Evolutionary conservation across 2,329 filamentous ascomycete species (phyloP), one percentile per base, ranked within the genome.

Genomic region (Diaporthe nobilis): DNA sequence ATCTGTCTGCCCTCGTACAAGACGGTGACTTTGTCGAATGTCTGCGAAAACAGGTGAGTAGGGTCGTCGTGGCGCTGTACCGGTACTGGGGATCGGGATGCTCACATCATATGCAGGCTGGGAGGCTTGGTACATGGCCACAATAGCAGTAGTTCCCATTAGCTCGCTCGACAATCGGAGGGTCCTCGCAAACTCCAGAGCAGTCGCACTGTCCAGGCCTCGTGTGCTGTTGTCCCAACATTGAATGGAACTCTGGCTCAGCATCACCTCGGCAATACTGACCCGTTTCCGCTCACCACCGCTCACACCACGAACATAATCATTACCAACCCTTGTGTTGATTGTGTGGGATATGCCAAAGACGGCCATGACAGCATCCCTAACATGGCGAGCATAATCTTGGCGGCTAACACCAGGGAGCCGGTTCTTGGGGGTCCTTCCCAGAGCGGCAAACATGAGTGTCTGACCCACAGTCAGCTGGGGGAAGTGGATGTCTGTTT

Each of bases 401-500:
- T 86, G 83, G 76, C 85, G 86, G 78, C 85, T 85, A 15, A 93
- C 86, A 49, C 92, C 92, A 10, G 87, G 85, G 5, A 92, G 92
- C 3, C 92, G 87, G 34, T 88, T 80, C 53, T 90, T 89, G 3
- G 93, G 92, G 65, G 92, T 90, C 74, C 93, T 89, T 10, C 94
- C 93, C 25, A 90, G 87, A 7, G 94, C 94, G 25, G 94, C 94
- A 77, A 96, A 96, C 73, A 91, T 92, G 65, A 96, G 88, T 1
- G 94, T 97, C 80, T 96, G 93, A 71, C 94, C 94, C 60, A 96
- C 94, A 2, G 90, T 92, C 80, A 96, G 85, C 85, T 92, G 90
- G 17, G 94, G 93, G 81, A 96, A 96, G 84, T 96, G 94, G 5
- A 94, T 92, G 82, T 97, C 95, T 51, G 94, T 92, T 83, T 97